Conservation (phyloP, 768 basidiomycete species). For the Chalciporus sphaerocephalus region DNA sequence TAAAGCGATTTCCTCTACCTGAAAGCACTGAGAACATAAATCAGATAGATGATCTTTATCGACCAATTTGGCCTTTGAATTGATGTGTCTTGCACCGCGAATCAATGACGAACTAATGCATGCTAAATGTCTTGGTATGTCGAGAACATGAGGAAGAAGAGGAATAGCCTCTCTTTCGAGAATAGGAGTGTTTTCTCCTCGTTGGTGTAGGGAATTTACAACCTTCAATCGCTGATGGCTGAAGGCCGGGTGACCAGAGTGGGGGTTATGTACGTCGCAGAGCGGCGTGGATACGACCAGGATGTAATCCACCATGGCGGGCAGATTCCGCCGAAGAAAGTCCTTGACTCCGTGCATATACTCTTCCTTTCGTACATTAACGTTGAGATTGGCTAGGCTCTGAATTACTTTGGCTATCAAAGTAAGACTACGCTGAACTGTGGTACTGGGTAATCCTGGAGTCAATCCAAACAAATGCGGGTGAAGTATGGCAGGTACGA, state of each 20-base stretch:
- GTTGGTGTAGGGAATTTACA: slow-evolving; percentile 53
- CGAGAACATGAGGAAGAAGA: slow-evolving; percentile 66
- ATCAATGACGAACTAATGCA: slow-evolving; percentile 73
- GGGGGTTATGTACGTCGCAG: slow-evolving; percentile 23
- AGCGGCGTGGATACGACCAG: slow-evolving; percentile 60
- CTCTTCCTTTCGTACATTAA: slow-evolving; percentile 67
- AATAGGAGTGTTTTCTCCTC: slow-evolving; percentile 49
- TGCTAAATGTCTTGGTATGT: slow-evolving; percentile 75
- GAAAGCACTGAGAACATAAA: slow-evolving; percentile 57
- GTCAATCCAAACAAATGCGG: slow-evolving; percentile 80
- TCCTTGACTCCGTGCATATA: slow-evolving; percentile 75
- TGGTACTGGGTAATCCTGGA: slow-evolving; percentile 60
- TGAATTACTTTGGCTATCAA: slow-evolving; percentile 87
- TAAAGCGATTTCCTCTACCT: slow-evolving; percentile 68
- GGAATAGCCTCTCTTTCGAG: slow-evolving; percentile 71
- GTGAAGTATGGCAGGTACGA: slow-evolving; percentile 86
- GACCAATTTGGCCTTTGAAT: slow-evolving; percentile 31
- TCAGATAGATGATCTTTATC: slow-evolving; percentile 43
- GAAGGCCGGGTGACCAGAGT: slow-evolving; percentile 29
- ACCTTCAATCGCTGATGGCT: slow-evolving; percentile 52
- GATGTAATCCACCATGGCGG: slow-evolving; percentile 79
- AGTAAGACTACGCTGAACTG: slow-evolving; percentile 77
- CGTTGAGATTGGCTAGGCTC: slow-evolving; percentile 81
- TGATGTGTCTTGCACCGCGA: slow-evolving; percentile 49
- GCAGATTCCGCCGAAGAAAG: slow-evolving; percentile 60